Evolutionary conservation across 768 basidiomycete species (phyloP), one percentile per base, ranked within the genome.

Genomic region (Leucosporidium creatinivorum): DNA sequence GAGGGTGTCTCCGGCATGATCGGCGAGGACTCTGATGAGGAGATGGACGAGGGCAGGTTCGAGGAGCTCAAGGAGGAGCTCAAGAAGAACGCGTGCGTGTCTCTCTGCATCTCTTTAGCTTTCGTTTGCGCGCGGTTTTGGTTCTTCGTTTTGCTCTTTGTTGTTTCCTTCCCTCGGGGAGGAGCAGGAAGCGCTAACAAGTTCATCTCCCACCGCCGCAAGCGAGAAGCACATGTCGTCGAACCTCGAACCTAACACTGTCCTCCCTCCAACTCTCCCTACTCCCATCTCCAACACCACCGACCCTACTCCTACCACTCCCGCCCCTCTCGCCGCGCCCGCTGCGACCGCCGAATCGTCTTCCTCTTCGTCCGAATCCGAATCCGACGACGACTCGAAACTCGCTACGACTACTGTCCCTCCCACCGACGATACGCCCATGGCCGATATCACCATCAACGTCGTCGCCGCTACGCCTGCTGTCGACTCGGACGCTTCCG

Each of bases 21-120:
- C 39, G 66, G 66, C 23, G 67, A 52, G n/a, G 79, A 79, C 56
- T 80, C 79, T 65, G 83, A 83, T 73, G 81, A 81, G 23, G 85
- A 85, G 79, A 44, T 44, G 39, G 82, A 81, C 66, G 78, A 80
- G 69, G 23, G 49, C 13, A 28, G 65, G 8, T 63, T 67, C 57
- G 23, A 62, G 66, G 72, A 66, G 73, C 61, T 70, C 36, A 84
- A 82, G 76, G 83, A 82, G 76, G 65, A 57, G 21, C 66, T 36
- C 57, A 73, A 75, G 68, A 60, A 60, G 58, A 10, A 44, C 64
- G 44, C 51, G 60, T 65, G 65, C 58, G 44, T 59, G 57, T n/a
- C 28, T 55, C 13, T 3, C 9, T 57, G 39, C 19, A 52, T 39
- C 61, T 63, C 28, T 39, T 59, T 55, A 54, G 52, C 31, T 33